phyloP scores from a whole-genome alignment of 2,329 filamentous ascomycete genomes.

The Penicillium decumbens region DNA sequence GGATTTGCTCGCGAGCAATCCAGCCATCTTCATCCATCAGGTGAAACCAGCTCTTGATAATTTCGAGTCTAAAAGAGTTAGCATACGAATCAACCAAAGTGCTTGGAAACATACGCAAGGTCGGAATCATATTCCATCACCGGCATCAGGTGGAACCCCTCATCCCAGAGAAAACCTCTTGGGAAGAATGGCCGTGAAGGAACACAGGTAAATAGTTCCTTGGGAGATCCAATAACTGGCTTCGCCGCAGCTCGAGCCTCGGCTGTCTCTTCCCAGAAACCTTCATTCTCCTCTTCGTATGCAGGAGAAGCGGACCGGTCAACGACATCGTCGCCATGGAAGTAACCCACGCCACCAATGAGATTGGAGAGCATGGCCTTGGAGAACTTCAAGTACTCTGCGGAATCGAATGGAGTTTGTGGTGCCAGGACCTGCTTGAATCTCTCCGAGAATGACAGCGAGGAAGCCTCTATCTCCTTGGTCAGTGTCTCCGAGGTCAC shows the following conservation, averaged over 20 bases:
- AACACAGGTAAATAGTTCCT: constrained; percentile 83
- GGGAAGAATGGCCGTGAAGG: constrained; percentile 96
- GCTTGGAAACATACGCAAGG: constrained; percentile 53
- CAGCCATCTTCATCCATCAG: constrained; percentile 96
- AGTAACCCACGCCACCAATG: constrained; percentile 90
- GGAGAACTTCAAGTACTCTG: constrained; percentile 72
- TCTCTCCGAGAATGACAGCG: constrained; percentile 65
- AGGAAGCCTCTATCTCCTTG: constrained; percentile 61
- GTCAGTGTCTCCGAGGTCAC: constrained; percentile 63
- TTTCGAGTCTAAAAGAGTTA: constrained; percentile 54
- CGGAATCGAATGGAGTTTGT: constrained; percentile 67
- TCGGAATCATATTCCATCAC: constrained; percentile 94
- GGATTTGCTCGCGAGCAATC: constrained; percentile 94
- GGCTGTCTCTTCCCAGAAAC: constrained; percentile 89
- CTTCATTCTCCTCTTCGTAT: constrained; percentile 91
- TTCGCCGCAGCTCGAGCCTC: constrained; percentile 66
- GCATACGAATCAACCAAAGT: constrained; percentile 3
- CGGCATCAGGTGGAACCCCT: constrained; percentile 90
- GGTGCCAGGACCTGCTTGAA: constrained; percentile 70
- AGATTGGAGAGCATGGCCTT: constrained; percentile 92
- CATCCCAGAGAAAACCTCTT: constrained; percentile 94
- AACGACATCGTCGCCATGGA: constrained; percentile 80
- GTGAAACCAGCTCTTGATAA: constrained; percentile 92
- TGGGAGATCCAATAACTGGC: constrained; percentile 71
- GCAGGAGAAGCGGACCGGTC: constrained; percentile 88